phyloP scores from a whole-genome alignment of 495 filamentous ascomycete species.

The Aspergillus ostianus region DNA sequence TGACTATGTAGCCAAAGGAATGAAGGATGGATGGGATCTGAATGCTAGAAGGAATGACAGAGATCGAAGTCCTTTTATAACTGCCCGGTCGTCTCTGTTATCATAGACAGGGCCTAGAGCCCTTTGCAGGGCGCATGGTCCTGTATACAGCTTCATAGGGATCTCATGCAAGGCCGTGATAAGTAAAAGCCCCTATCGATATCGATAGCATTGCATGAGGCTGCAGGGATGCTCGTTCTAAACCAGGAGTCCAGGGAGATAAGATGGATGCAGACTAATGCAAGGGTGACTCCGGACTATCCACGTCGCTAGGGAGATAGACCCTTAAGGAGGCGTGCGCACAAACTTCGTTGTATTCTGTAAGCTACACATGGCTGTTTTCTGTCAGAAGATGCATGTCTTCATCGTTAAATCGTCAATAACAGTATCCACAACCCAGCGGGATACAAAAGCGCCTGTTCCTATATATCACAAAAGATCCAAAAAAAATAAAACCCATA shows the following conservation, averaged over 20 bases:
- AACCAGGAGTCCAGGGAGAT: slow-evolving; percentile 2
- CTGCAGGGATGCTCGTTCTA: background rate
- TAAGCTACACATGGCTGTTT: slow-evolving; percentile 14
- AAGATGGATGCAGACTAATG: slow-evolving; percentile 11
- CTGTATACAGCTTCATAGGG: slow-evolving; percentile 5
- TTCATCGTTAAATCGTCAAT: slow-evolving; percentile 13
- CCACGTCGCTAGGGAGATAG: slow-evolving; percentile 4
- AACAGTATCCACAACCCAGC: slow-evolving; percentile 3
- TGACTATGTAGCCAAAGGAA: slow-evolving; percentile 2
- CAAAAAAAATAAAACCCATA: background rate
- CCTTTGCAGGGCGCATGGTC: slow-evolving; percentile 13
- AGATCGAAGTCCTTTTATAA: slow-evolving; percentile 12
- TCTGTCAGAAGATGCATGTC: background rate
- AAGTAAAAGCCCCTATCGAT: slow-evolving; percentile 10
- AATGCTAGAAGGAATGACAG: background rate
- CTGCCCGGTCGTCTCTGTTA: background rate
- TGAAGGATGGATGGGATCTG: slow-evolving; percentile 3
- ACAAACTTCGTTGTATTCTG: slow-evolving; percentile 6
- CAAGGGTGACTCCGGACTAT: slow-evolving; percentile 16
- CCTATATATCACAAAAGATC: slow-evolving; percentile 5
- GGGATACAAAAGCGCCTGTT: slow-evolving; percentile 7
- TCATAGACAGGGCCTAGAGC: slow-evolving; percentile 5
- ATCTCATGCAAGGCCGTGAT: slow-evolving; percentile 12
- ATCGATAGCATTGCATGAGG: background rate
- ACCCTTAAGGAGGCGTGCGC: background rate